Conservation (phyloP, 2,329 filamentous ascomycete genomes). For the Gliomastix tumulicola region DNA sequence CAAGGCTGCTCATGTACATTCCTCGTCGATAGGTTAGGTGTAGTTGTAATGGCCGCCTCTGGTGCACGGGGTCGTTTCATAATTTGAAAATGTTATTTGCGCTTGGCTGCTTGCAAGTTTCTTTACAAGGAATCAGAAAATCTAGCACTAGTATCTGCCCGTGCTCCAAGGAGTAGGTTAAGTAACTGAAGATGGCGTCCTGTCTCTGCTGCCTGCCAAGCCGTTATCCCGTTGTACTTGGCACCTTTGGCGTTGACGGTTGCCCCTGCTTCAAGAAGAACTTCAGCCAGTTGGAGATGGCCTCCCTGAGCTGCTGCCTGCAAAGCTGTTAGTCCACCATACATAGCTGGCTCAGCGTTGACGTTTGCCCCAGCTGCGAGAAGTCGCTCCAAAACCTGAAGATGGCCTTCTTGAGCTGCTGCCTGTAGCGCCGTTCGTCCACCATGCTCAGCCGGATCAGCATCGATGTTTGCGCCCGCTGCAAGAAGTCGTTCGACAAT, state of each 20-base stretch:
- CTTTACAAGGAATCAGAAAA: too few species aligned
- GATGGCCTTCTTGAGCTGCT: neutral
- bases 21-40: too few species aligned
- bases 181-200: neutral
- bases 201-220: neutral
- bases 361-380: neutral
- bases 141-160: neutral
- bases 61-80: too few species aligned
- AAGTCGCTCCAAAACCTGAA: neutral
- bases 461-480: neutral
- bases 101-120: too few species aligned
- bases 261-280: too few species aligned
- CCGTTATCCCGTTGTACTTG: neutral
- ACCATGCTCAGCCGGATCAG: too few species aligned
- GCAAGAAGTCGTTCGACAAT: neutral
- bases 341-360: neutral
- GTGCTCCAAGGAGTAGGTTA: neutral
- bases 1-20: too few species aligned
- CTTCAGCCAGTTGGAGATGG: neutral
- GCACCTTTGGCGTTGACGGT: too few species aligned
- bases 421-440: slow-evolving; percentile 2
- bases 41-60: too few species aligned
- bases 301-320: neutral
- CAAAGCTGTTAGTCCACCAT: neutral
- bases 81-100: too few species aligned